A percentile compares a stretch with the other conserved stretches of the same genome.
Conservation (phyloP, 2,329 filamentous ascomycete genomes). For the Dactylellina leptospora region DNA sequence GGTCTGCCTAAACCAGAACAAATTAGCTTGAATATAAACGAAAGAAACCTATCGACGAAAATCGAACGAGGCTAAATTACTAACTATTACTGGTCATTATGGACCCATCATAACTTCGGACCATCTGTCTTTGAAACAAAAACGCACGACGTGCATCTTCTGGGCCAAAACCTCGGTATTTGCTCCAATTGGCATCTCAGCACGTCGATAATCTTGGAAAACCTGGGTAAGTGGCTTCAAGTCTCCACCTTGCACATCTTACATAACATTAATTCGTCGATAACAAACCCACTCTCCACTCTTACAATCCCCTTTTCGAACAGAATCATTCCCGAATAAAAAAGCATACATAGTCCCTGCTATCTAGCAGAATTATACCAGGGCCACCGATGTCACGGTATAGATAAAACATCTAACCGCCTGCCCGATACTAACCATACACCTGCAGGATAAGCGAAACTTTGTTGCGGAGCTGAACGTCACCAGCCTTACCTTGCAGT, state of each 20-base stretch:
- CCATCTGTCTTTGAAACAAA: conserved; percentile 33
- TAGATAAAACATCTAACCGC: conserved; percentile 36
- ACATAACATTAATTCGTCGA: conserved; percentile 32
- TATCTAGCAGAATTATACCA: too few species aligned
- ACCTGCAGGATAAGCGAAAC: conserved; percentile 28
- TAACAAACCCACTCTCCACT: background rate
- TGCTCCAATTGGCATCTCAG: conserved; percentile 14
- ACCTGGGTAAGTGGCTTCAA: conserved; percentile 23
- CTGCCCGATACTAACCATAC: conserved; percentile 35
- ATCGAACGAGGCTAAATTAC: background rate
- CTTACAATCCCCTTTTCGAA: too few species aligned
- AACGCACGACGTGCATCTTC: background rate
- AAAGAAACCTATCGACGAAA: conserved; percentile 21
- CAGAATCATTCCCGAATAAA: too few species aligned
- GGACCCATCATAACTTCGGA: background rate
- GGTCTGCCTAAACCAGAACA: conserved; percentile 36
- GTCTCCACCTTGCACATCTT: conserved; percentile 19
- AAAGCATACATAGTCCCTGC: too few species aligned
- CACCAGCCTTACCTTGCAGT: conserved; percentile 23
- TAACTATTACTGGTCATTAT: background rate
- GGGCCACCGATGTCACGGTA: conserved; percentile 34
- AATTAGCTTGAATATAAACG: background rate
- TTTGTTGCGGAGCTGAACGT: conserved; percentile 16
- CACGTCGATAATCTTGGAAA: conserved; percentile 24
- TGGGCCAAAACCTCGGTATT: conserved; percentile 8